A percentile compares a stretch with the other conserved stretches of the same genome.
Conservation (phyloP, 805 yeast genomes). For the Saccharomyces paradoxus region DNA sequence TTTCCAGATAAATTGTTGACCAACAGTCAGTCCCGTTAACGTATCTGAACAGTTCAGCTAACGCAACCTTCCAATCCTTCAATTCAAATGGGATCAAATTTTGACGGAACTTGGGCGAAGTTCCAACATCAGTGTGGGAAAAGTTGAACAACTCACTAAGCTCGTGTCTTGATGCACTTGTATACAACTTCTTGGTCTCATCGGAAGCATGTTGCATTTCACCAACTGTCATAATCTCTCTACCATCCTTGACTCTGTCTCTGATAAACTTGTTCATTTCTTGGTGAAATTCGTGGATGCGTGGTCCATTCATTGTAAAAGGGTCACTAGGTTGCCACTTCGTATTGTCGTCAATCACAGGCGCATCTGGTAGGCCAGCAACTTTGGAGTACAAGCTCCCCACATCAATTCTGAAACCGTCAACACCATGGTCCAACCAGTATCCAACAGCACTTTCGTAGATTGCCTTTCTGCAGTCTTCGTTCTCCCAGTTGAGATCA, state of each 20-base stretch:
- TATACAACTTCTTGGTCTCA: conserved; percentile 38
- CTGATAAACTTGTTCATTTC: conserved; percentile 34
- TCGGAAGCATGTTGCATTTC: conserved; percentile 41
- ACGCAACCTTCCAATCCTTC: conserved; percentile 36
- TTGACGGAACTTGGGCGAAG: conserved; percentile 32
- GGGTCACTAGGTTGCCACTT: conserved; percentile 34
- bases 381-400: conserved; percentile 46
- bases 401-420: conserved; percentile 52
- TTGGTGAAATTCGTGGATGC: conserved; percentile 50
- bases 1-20: conserved; percentile 48
- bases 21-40: conserved; percentile 47
- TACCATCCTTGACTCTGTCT: conserved; percentile 35
- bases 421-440: conserved; percentile 49
- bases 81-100: conserved; percentile 29
- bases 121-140: conserved; percentile 32
- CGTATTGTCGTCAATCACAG: conserved; percentile 35
- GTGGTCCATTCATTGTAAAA: conserved; percentile 39
- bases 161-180: conserved; percentile 32
- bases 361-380: conserved; percentile 40
- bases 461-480: conserved; percentile 25
- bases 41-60: conserved; percentile 31
- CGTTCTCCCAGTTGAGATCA: conserved; percentile 54
- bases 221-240: conserved; percentile 51
- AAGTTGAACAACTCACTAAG: conserved; percentile 37
- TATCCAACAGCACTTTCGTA: conserved; percentile 41